Base-by-base conservation (phyloP, 306 rosid genomes). In the Hippophae gyantsensis region DNA sequence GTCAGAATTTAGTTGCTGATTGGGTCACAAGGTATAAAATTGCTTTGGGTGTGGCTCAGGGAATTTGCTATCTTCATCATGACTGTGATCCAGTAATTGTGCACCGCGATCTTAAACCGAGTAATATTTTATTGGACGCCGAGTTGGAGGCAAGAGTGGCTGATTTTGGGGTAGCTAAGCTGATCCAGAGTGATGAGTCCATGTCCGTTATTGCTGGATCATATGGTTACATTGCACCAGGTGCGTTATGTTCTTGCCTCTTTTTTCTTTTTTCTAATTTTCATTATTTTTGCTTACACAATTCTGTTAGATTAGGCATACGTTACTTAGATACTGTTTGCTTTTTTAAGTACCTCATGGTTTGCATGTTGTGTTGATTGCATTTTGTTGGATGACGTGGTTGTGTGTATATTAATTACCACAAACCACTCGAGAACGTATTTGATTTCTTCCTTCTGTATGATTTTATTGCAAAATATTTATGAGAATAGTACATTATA, bases 201-300 rank as follows among this genome's bases (percentile, higher is more conserved):
- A 88, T 88, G 99, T 92, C 99, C 0, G 96, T 92, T 7, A 92
- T 92, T 46, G 96, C 96, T 10, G 99, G 99, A 7, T 88, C 99
- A 1, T 88, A 92, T 7, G 99, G 99, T 52, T 92, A 92, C 77
- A 92, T 92, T 65, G 99, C 99, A 5, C 99, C 99, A 68, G 99
- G 99, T 88, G 26, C 12, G 58, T 63, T 4, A 10, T 51, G 10
- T 61, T 38, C 6, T 32, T 4, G 38, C 38, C 38, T 46, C 23
- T 10, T 0, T 5, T 12, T n/a, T 18, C 0, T 13, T 0, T 8
- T 42, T 14, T 13, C 27, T 32, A n/a, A 2, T 13, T 6, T 14
- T 67, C 5, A 0, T n/a, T 32, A 1, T 49, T 32, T 69, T 25
- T 44, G 51, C 43, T 44, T 42, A 10, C 38, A 32, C 3, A 32